Base-by-base conservation (phyloP, 2,329 filamentous ascomycete species). In the Hypoxylon sp. region DNA sequence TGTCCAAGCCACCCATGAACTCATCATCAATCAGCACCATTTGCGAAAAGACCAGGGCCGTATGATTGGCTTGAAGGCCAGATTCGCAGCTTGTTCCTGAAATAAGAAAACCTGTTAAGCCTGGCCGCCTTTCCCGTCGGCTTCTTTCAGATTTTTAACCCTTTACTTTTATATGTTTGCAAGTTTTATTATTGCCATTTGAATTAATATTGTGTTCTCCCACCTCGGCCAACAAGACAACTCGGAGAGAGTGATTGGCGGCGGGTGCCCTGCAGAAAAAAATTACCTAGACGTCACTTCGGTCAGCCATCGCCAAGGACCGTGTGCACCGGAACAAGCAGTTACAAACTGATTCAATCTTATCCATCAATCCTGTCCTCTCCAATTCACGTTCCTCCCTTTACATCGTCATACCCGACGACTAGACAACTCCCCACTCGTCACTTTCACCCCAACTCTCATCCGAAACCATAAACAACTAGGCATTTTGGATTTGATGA, bases 201-300 rank as follows among this genome's bases (percentile, higher is more conserved):
- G 35, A 39, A 63, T 10, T 47, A 22, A 22, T 22, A 17, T 26
- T 50, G 9, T 47, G 53, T 55, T 47, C 37, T 44, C 19, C 14
- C 42, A 44, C 46, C 14, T 58, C 61, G 44, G 17, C 33, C 8
- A 65, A 52, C 51, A 51, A 63, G 29, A 42, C 47, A 44, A 62
- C 22, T 48, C 24, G 44, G 31, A 56, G 11, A 65, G 48, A 35
- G 57, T 66, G 58, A 70, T 71, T 68, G 68, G 68, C 51, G 59
- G 55, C 65, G 59, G 44, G 48, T 42, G 31, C 26, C 48, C 55
- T 65, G 57, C n/a, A 46, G 47, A 56, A 52, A 57, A 56, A 60
- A 63, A 31, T 19, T 52, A 35, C 56, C 59, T 14, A 70, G 64
- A 72, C 67, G 67, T 70, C 67, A 72, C 63, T 68, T 67, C 63